Conservation (phyloP, 1,139 yeast species). For the Candida gigantensis region DNA sequence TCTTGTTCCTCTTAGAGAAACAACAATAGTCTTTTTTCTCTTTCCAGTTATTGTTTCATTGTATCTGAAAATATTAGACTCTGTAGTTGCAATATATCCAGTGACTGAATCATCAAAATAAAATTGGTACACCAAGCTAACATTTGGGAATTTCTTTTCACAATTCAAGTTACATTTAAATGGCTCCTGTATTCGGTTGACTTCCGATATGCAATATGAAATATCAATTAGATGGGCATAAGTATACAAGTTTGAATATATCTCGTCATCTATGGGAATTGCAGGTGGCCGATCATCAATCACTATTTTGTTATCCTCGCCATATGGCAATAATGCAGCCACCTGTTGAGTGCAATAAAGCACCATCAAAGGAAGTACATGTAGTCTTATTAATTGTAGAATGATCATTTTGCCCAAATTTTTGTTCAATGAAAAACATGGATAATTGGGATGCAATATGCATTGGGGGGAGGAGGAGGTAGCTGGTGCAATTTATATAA, state of each 20-base stretch:
- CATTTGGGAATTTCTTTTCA: slow-evolving; percentile 39
- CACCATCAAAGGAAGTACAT: too few relatives aligned
- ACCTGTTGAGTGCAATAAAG: too few relatives aligned
- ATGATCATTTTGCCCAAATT: too few relatives aligned
- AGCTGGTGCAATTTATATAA: too few relatives aligned
- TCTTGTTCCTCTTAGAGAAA: slow-evolving; percentile 50
- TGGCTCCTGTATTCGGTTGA: slow-evolving; percentile 37
- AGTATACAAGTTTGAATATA: slow-evolving; percentile 33
- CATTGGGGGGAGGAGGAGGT: too few relatives aligned
- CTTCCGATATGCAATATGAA: slow-evolving; percentile 47
- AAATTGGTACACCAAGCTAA: slow-evolving; percentile 50
- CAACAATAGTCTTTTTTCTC: slow-evolving; percentile 35
- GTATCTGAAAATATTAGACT: slow-evolving; percentile 28
- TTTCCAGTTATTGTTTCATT: slow-evolving; percentile 10
- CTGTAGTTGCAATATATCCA: slow-evolving; percentile 42
- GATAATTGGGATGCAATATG: too few relatives aligned
- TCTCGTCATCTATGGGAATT: slow-evolving; percentile 19
- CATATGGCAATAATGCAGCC: too few relatives aligned
- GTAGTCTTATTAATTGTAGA: too few relatives aligned
- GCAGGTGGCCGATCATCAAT: not conserved
- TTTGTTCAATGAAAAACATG: too few relatives aligned
- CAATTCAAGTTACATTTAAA: slow-evolving; percentile 49
- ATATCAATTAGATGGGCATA: slow-evolving; percentile 52
- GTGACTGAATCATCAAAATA: slow-evolving; percentile 40
- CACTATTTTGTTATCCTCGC: not conserved